These are phyloP conservation scores for Apium graveolens DNA, from an alignment of 129 eudicot genomes.

Conservation along the genomic window DNA sequence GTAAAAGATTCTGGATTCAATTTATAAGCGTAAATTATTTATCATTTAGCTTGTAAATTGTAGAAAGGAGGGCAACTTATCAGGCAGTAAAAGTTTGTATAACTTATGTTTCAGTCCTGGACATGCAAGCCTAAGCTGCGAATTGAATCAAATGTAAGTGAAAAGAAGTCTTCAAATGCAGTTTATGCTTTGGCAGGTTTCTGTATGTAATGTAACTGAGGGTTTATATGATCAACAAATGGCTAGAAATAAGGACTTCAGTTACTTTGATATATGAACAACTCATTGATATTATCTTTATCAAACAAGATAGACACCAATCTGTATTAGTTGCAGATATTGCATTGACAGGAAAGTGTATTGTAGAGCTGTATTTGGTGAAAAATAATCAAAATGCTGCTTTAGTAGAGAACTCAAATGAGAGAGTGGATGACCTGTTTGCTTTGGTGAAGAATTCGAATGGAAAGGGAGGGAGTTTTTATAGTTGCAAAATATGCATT, in stretches of 20 bases:
- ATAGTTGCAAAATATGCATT: no score
- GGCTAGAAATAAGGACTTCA: not conserved
- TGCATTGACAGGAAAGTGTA: not conserved
- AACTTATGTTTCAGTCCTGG: not conserved
- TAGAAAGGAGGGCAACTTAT: not conserved
- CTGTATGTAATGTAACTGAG: not conserved
- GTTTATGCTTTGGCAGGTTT: not conserved
- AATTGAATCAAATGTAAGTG: not conserved
- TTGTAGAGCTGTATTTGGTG: not conserved
- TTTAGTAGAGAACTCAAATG: no score
- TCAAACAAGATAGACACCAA: not conserved
- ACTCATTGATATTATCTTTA: not conserved
- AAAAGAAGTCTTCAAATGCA: not conserved
- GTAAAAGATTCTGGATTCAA: conserved; percentile 1
- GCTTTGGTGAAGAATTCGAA: not conserved
- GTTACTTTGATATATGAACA: not conserved
- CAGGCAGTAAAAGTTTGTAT: not conserved
- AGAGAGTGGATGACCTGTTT: not conserved
- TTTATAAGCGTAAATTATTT: not conserved
- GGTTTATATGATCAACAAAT: not conserved
- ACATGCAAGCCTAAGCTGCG: not conserved
- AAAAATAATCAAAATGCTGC: not conserved
- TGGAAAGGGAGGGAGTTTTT: not conserved
- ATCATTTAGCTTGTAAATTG: not conserved
- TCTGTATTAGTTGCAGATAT: not conserved